These are phyloP conservation scores for Naganishia randhawae DNA, from an alignment of 768 basidiomycete genomes.

Conservation along the genomic window DNA sequence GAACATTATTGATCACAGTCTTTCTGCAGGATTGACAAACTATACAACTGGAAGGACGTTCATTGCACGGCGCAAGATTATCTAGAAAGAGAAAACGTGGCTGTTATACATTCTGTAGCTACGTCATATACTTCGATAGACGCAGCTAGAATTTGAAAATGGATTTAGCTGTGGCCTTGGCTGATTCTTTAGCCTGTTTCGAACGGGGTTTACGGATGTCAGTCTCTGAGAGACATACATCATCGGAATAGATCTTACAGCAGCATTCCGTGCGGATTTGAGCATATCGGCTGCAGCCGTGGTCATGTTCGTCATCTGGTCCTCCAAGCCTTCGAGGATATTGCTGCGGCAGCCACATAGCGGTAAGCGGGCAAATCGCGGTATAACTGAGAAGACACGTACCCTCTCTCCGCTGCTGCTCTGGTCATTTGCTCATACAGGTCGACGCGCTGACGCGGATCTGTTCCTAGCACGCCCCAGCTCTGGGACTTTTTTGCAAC, in stretches of 20 bases:
- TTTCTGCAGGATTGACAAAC: no score
- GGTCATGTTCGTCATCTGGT: constrained; percentile 39
- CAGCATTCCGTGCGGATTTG: constrained; percentile 41
- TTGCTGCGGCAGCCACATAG: constrained; percentile 21
- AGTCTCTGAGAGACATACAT: neutral
- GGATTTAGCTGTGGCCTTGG: constrained; percentile 44
- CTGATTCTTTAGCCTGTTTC: constrained; percentile 45
- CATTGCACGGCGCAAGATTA: no score
- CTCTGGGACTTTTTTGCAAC: constrained; percentile 28
- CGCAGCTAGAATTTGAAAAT: constrained; percentile 35
- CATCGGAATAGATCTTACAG: constrained; percentile 31
- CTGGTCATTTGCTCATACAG: constrained; percentile 48
- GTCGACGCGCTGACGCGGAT: constrained; percentile 42
- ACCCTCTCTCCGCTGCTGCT: constrained; percentile 41
- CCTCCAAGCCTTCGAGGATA: constrained; percentile 44
- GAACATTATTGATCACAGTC: no score
- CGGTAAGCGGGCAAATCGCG: neutral
- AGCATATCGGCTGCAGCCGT: constrained; percentile 40
- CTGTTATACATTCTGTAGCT: neutral
- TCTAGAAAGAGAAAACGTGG: no score
- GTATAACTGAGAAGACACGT: neutral
- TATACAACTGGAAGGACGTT: no score
- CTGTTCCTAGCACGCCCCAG: constrained; percentile 32
- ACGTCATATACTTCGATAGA: neutral
- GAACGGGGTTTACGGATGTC: neutral